These are phyloP conservation scores for Cryptococcus sp. DNA, from an alignment of 1,284 basidiomycete genomes.

Conservation along the genomic window DNA sequence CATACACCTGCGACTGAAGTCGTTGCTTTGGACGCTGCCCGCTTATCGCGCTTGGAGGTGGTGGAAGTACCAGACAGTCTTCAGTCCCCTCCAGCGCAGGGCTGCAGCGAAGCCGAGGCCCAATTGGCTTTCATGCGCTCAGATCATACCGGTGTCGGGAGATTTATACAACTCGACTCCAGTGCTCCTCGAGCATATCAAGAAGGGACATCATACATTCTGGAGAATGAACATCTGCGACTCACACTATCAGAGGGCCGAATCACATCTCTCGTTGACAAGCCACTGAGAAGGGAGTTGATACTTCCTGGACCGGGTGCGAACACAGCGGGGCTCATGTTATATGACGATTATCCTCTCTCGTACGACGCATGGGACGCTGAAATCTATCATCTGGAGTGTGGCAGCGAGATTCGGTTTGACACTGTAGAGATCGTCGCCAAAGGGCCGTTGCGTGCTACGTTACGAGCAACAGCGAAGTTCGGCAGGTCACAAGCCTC, in stretches of 20 bases:
- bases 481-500: slow-evolving; percentile 71
- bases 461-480: slow-evolving; percentile 71
- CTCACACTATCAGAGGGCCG: slow-evolving; percentile 73
- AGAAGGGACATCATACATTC: slow-evolving; percentile 1
- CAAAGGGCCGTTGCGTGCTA: slow-evolving; percentile 74
- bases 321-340: slow-evolving; percentile 76
- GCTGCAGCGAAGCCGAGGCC: no score
- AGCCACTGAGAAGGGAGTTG: slow-evolving; percentile 71
- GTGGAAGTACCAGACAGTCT: no score
- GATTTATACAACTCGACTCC: not conserved
- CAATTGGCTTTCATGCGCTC: not conserved
- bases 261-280: slow-evolving; percentile 74
- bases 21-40: not conserved
- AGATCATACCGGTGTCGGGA: slow-evolving; percentile 5
- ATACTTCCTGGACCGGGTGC: slow-evolving; percentile 68
- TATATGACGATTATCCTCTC: slow-evolving; percentile 73
- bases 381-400: slow-evolving; percentile 77
- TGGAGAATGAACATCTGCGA: slow-evolving; percentile 8
- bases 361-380: slow-evolving; percentile 63
- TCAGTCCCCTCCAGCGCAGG: no score
- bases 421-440: slow-evolving; percentile 64
- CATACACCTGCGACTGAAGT: not conserved
- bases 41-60: not conserved
- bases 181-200: not conserved
- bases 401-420: slow-evolving; percentile 72